phyloP scores from a whole-genome alignment of 2,329 filamentous ascomycete species.

The Daldinia sp. region DNA sequence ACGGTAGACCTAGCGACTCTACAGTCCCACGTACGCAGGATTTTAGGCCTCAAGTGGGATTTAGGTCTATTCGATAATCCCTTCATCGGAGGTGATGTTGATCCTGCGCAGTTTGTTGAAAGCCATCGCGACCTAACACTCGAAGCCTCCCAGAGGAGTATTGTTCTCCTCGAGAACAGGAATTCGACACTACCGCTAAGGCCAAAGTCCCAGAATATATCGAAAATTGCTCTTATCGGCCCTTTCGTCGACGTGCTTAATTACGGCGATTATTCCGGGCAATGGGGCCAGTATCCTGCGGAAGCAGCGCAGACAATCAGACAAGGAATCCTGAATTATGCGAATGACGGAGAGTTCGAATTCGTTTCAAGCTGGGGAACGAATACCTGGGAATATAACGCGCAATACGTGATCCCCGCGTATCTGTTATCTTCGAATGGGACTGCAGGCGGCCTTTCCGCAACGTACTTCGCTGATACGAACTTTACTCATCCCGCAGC shows the following conservation, averaged over 20 bases:
- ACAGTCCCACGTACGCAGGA: conserved; percentile 48
- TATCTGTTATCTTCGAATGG: conserved; percentile 52
- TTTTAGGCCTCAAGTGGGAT: conserved; percentile 54
- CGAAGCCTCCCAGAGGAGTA: conserved; percentile 54
- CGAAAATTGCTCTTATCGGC: conserved; percentile 52
- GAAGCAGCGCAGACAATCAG: conserved; percentile 51
- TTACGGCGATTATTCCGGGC: conserved; percentile 55
- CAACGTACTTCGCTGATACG: conserved; percentile 52
- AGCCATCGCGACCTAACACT: conserved; percentile 49
- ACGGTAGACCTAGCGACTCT: conserved; percentile 49
- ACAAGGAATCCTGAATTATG: conserved; percentile 48
- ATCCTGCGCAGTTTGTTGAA: conserved; percentile 49
- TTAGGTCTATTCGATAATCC: conserved; percentile 52
- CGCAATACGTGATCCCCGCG: conserved; percentile 53
- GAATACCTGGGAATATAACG: conserved; percentile 56
- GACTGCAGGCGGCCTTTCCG: conserved; percentile 49
- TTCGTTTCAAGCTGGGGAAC: conserved; percentile 53
- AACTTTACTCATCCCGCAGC: conserved; percentile 48
- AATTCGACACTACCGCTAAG: conserved; percentile 51
- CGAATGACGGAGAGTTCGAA: conserved; percentile 40
- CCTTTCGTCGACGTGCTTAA: conserved; percentile 53
- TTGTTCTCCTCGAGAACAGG: conserved; percentile 54
- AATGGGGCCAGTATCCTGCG: conserved; percentile 52
- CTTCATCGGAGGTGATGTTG: conserved; percentile 47
- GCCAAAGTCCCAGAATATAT: conserved; percentile 42